These are phyloP conservation scores for Ustilago vetiveriae DNA, from an alignment of 1,284 basidiomycete genomes.

Conservation along the genomic window DNA sequence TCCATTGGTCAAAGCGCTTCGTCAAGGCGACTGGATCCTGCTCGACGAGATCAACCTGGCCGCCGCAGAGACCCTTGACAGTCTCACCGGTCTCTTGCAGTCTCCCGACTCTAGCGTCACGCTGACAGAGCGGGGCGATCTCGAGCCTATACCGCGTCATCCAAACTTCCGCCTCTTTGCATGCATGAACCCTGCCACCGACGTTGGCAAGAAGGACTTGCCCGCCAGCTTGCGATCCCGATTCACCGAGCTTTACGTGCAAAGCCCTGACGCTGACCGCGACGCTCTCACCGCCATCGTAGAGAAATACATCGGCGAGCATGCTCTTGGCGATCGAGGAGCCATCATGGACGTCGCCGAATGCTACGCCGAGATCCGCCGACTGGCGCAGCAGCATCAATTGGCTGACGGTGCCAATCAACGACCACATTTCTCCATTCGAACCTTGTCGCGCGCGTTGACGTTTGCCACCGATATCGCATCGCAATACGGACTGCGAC, in stretches of 20 bases:
- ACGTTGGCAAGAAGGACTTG: constrained; percentile 97
- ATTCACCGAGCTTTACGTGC: constrained; percentile 95
- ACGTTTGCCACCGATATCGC: constrained; percentile 89
- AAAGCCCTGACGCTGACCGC: constrained; percentile 88
- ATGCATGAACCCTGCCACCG: constrained; percentile 99
- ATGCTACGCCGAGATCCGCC: constrained; percentile 85
- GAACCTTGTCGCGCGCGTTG: constrained; percentile 89
- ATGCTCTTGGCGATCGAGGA: constrained; percentile 84
- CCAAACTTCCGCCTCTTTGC: constrained; percentile 95
- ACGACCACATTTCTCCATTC: constrained; percentile 96
- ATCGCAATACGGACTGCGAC: constrained; percentile 77
- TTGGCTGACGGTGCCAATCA: constrained; percentile 94
- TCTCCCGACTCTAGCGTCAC: constrained; percentile 88
- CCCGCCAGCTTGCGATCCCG: constrained; percentile 87
- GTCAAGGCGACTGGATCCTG: constrained; percentile 91
- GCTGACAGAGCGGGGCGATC: constrained; percentile 89
- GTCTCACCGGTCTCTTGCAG: constrained; percentile 85
- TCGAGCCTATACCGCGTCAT: constrained; percentile 89
- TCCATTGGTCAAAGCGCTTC: constrained; percentile 89
- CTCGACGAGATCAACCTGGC: constrained; percentile 97
- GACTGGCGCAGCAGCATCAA: constrained; percentile 79
- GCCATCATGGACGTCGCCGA: constrained; percentile 90
- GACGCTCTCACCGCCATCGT: constrained; percentile 91
- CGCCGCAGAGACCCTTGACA: constrained; percentile 92
- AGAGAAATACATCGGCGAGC: constrained; percentile 86